Evolutionary conservation across 2,329 filamentous ascomycete genomes (phyloP), one percentile per base, ranked within the genome.

Genomic region (Lachnellula arida): DNA sequence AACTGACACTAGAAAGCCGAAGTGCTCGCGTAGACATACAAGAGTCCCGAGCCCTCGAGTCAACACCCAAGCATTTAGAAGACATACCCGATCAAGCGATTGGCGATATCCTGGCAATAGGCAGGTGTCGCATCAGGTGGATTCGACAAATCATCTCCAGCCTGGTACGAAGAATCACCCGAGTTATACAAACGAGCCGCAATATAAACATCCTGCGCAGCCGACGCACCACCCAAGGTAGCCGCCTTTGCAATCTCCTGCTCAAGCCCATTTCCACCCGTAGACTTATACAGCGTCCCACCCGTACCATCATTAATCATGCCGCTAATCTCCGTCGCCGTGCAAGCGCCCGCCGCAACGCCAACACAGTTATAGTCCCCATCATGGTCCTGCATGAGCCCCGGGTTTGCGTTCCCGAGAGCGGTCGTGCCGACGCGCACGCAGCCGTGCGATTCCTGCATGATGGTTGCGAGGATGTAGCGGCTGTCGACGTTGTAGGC

Each of bases 381-480:
- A 11, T 54, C 42, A 48, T 58, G 51, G 12, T 54, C 55, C 53
- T 67, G 65, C 64, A 67, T 66, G n/a, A 67, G 47, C 25, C 65
- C 65, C 5, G 51, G 53, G 48, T 61, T 57, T 9, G 19, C 32
- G 46, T 54, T 43, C 7, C 50, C 51, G 12, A 8, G 3, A 25
- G 14, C 9, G 25, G 55, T 49, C 8, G 51, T 22, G 23, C 63
- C 63, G 11, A 62, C 57, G n/a, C 55, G 53, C 12, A 64, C 63
- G 22, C 64, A 58, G 40, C 68, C 67, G 50, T 64, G 64, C 9
- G 65, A 66, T 48, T 70, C 68, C 57, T 71, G 68, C 57, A 68
- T 63, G 14, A 70, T 65, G 19, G 66, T 56, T 14, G 66, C 68
- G 8, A 71, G 63, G 39, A 69, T 66, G 56, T 68, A 67, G 5